Base-by-base conservation (phyloP, 768 basidiomycete species). In the Bullera alba region DNA sequence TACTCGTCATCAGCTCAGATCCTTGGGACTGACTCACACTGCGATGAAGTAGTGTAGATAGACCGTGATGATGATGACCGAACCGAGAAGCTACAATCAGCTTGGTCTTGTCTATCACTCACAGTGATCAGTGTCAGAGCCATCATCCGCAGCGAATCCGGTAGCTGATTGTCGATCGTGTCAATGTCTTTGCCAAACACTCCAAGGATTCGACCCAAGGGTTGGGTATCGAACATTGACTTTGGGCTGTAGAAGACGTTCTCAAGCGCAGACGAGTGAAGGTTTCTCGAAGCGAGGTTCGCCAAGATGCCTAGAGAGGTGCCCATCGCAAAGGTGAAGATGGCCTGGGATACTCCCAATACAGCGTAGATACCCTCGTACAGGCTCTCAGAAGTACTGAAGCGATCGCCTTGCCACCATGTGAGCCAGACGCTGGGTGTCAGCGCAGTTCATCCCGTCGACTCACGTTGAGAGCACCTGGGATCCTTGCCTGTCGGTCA, bases 181-280 rank as follows among this genome's bases (percentile, higher is more conserved):
- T 71, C 72, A 14, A 69, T 62, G 37, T 71, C 72, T 43, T 73
- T 73, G 7, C 65, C 61, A 27, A 73, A 58, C 7, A 69, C 57
- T 19, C 63, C 66, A 17, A 66, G 43, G 12, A 73, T 71, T 6
- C 67, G 57, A 12, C 63, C 63, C n/a, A 66, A 35, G 5, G 56
- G 58, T 35, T 60, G 53, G 10, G 58, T 62, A 29, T 59, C 60
- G 39, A 61, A 65, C 4, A 65, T 39, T 2, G 63, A 58, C 71
- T 73, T 48, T 60, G 62, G 30, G 65, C 74, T 88, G 65, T 91
- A 88, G 64, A 90, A 68, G 82, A 80, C 78, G 90, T 80, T 78
- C 22, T 69, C 68, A 22, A 83, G 74, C 0, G 82, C 79, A 38
- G 75, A 65, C 42, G 78, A 75, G 61, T 87, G 84, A 2, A 87